phyloP scores from a whole-genome alignment of 805 yeast genomes.

The Metschnikowia sp. region DNA sequence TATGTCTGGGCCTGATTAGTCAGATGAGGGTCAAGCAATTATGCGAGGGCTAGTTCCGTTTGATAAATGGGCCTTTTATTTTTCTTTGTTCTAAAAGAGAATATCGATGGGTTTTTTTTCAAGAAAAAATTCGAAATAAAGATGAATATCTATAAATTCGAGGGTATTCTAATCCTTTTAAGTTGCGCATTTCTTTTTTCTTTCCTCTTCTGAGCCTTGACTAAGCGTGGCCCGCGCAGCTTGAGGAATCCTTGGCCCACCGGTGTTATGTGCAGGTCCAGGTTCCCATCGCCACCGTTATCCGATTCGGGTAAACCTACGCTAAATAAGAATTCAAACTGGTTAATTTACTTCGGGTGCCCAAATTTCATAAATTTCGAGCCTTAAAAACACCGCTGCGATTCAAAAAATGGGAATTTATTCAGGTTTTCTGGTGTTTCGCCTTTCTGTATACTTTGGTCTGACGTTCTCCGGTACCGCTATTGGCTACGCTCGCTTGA shows the following conservation, averaged over 20 bases:
- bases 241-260: neutral
- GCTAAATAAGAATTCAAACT: neutral
- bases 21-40: no score
- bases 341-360: no score
- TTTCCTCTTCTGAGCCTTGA: slow-evolving; percentile 1
- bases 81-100: no score
- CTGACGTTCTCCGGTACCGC: slow-evolving; percentile 1
- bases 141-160: no score
- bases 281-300: slow-evolving; percentile 2
- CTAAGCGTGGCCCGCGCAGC: neutral
- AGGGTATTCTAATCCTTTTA: neutral
- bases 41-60: no score
- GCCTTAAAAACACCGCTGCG: no score
- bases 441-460: neutral
- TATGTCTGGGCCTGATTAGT: no score
- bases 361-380: no score
- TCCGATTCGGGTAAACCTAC: neutral
- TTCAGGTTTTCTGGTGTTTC: neutral
- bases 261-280: slow-evolving; percentile 1
- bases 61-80: no score
- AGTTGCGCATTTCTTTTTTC: slow-evolving; percentile 4
- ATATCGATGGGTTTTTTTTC: no score
- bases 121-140: no score
- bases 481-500: neutral
- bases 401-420: no score